Conservation (phyloP, 805 yeast genomes). For the Saturnispora sekii region DNA sequence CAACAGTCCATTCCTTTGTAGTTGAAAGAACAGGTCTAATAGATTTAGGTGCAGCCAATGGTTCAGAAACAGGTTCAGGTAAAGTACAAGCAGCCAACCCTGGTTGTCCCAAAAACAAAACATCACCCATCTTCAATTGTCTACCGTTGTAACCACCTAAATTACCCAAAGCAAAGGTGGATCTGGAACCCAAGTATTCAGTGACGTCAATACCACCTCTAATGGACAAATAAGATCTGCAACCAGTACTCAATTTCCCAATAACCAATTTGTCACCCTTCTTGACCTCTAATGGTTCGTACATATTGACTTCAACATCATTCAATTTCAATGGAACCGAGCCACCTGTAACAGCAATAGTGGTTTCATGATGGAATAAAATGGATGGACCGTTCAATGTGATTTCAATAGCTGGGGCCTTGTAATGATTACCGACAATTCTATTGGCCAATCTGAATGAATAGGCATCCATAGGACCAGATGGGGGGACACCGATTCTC, state of each 20-base stretch:
- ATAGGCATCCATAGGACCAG: slow-evolving; percentile 96
- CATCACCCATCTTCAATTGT: slow-evolving; percentile 86
- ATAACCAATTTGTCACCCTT: slow-evolving; percentile 71
- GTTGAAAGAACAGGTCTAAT: slow-evolving; percentile 44
- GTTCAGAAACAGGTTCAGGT: slow-evolving; percentile 64
- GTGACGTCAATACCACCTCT: slow-evolving; percentile 93
- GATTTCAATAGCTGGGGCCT: slow-evolving; percentile 84
- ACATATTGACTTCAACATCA: slow-evolving; percentile 46
- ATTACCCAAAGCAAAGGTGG: slow-evolving; percentile 89
- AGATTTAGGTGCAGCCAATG: slow-evolving; percentile 44
- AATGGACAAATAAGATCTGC: slow-evolving; percentile 82
- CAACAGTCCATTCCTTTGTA: slow-evolving; percentile 65
- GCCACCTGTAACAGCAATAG: slow-evolving; percentile 87
- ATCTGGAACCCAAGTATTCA: slow-evolving; percentile 90
- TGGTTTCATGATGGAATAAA: slow-evolving; percentile 70
- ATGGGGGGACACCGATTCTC: slow-evolving; percentile 96
- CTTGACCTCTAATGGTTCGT: slow-evolving; percentile 61
- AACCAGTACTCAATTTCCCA: slow-evolving; percentile 76
- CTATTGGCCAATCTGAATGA: slow-evolving; percentile 85
- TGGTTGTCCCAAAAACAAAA: slow-evolving; percentile 76
- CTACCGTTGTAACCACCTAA: slow-evolving; percentile 95
- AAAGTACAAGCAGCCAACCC: slow-evolving; percentile 54
- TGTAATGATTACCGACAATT: slow-evolving; percentile 75
- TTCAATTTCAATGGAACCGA: slow-evolving; percentile 48
- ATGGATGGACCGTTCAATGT: slow-evolving; percentile 84